Percentiles rank a stretch among this genome's conserved stretches.
phyloP scores from a whole-genome alignment of 1,139 yeast species.

The Yamadazyma sp. region DNA sequence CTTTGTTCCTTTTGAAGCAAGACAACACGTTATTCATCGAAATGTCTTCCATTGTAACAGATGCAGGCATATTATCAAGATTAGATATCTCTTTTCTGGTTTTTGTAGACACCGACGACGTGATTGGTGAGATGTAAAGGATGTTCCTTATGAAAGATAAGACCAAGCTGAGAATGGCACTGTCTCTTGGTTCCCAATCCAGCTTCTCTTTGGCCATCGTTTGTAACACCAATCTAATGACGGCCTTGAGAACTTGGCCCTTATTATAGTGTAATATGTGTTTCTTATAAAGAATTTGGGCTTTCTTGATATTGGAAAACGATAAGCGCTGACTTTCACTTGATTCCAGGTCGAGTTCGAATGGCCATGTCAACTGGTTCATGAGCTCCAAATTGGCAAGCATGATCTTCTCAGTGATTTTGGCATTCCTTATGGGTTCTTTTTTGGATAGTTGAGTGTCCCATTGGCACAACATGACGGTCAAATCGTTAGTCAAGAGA shows the following conservation, averaged over 20 bases:
- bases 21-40: constrained; percentile 58
- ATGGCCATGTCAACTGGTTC: constrained; percentile 87
- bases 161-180: constrained; percentile 69
- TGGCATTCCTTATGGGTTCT: constrained; percentile 28
- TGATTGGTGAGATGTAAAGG: constrained; percentile 71
- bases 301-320: constrained; percentile 60
- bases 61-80: constrained; percentile 51
- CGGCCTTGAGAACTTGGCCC: constrained; percentile 68
- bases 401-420: constrained; percentile 59
- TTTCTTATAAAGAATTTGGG: constrained; percentile 73
- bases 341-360: constrained; percentile 47
- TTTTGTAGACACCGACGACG: constrained; percentile 37
- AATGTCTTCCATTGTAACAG: constrained; percentile 64
- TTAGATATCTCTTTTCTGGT: constrained; percentile 26
- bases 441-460: constrained; percentile 38
- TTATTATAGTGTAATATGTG: constrained; percentile 56
- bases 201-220: constrained; percentile 53
- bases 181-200: constrained; percentile 71
- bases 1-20: constrained; percentile 66
- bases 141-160: constrained; percentile 75
- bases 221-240: constrained; percentile 69
- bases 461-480: constrained; percentile 78
- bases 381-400: constrained; percentile 73
- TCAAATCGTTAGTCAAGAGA: constrained; percentile 68
- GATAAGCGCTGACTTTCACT: constrained; percentile 57